Evolutionary conservation across 2,329 filamentous ascomycete genomes (phyloP), one percentile per base, ranked within the genome.

Genomic region (Aspergillus pseudoterreus): DNA sequence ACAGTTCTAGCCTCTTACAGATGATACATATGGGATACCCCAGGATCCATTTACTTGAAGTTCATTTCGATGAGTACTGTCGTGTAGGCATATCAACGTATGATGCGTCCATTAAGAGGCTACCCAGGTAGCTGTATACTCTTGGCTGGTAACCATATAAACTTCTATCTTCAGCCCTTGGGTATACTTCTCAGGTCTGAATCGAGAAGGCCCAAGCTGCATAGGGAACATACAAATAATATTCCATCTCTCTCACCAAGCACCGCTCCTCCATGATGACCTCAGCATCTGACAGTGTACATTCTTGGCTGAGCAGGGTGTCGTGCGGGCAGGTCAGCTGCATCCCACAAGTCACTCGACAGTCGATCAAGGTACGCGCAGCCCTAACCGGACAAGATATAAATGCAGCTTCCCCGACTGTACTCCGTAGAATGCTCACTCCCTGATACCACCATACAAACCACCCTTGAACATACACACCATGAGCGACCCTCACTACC

Each of bases 401-500:
- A 30, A 30, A 30, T 30, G 11, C 27, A 11, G 27, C 27, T 2
- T 10, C 27, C 10, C 27, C 27, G 5, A 22, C 19, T 19, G 19
- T 27, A 30, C 27, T 30, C 19, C 19, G 9, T 30, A 30, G 10
- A 30, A 10, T 30, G 27, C 8, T 10, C 8, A 30, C 10, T 30
- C 4, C 9, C 35, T 17, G 11, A 4, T 11, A 38, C 35, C 35
- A 38, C 35, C 14, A 11, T 17, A 38, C 15, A 38, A n/a, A 14
- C 22, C 22, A 22, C 22, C 22, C 5, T 22, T 5, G 4, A 22
- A 22, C 5, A 22, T 22, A 22, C 22, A 22, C 32, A 47, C 6
- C 35, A 82, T 81, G 79, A 80, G 78, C 14, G 77, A 77, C 52
- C 76, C 76, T 11, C 19, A 14, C 11, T 42, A 42, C 19, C n/a